Base-by-base conservation (phyloP, 176 grass and related monocot genomes). In the Juncus inflexus region DNA sequence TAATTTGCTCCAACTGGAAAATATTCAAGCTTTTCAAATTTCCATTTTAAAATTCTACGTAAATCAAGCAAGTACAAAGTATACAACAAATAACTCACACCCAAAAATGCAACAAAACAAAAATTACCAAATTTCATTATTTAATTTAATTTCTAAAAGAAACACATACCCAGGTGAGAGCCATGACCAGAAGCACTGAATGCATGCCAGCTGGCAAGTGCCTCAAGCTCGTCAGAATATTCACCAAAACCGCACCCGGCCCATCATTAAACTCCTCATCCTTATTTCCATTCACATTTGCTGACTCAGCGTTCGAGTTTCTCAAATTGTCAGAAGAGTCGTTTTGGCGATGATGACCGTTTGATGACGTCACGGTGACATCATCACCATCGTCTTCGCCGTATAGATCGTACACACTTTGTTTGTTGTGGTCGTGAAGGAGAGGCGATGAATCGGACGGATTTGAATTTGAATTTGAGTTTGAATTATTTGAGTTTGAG, bases 101-200 rank as follows among this genome's bases (percentile, higher is more conserved):
- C 1, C 19, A 28, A 28, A 28, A 28, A 40, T 69, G 66, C 66
- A 69, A 55, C 51, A 36, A 9, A 15, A 52, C 10, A 56, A 56
- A 55, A 5, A 41, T 56, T 1, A 41, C 14, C 13, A 55, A 52
- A 42, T 51, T 62, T 12, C 1, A 51, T 43, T 62, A 11, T 65
- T 61, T 3, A 58, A 40, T 53, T 41, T 15, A 53, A n/a, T n/a
- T n/a, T n/a, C n/a, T n/a, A n/a, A n/a, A n/a, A n/a, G n/a, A n/a
- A n/a, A n/a, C 4, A 53, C 69, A 13, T 92, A 99, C 94, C 94
- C 94, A 99, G 58, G 94, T 99, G 61, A 99, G 83, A 39, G 85
- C 88, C 94, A 99, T 99, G 66, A 99, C 94, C 55, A 92, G 9
- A 68, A 99, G 94, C 78, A 99, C 94, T 5, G 85, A 91, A 72